Conservation (phyloP, 2,329 filamentous ascomycete genomes). For the Ophiocordyceps australis region DNA sequence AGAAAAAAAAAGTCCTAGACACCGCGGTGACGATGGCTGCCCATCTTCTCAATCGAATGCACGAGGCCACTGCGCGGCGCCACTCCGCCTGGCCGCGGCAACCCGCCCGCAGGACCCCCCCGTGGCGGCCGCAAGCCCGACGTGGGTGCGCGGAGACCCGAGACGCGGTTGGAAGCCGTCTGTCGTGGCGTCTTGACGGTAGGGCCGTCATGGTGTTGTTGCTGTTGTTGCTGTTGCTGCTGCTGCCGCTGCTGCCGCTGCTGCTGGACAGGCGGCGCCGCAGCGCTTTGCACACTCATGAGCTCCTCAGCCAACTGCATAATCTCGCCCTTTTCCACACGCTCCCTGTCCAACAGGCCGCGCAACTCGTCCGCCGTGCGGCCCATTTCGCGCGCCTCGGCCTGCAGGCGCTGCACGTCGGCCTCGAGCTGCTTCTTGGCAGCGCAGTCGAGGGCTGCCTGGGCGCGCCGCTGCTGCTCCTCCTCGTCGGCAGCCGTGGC, state of each 20-base stretch:
- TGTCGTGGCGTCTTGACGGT: slow-evolving; percentile 20
- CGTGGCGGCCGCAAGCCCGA: slow-evolving; percentile 22
- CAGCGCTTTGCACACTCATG: slow-evolving; percentile 47
- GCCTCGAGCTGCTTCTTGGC: slow-evolving; percentile 54
- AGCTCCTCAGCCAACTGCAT: slow-evolving; percentile 72
- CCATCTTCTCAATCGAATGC: slow-evolving; percentile 80
- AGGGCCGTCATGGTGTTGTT: slow-evolving; percentile 5
- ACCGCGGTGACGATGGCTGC: slow-evolving; percentile 29
- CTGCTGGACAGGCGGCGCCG: slow-evolving; percentile 7
- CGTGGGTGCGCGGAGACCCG: slow-evolving; percentile 43
- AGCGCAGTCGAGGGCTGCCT: slow-evolving; percentile 46
- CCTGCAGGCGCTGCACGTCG: slow-evolving; percentile 55
- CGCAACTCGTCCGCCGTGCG: slow-evolving; percentile 50
- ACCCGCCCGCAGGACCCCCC: slow-evolving; percentile 23
- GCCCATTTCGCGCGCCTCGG: slow-evolving; percentile 52
- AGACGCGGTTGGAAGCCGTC: slow-evolving; percentile 34
- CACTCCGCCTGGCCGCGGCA: slow-evolving; percentile 29
- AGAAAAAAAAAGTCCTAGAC: too few relatives aligned
- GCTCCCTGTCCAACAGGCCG: slow-evolving; percentile 50
- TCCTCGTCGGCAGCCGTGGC: slow-evolving; percentile 22
- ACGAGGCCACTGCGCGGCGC: slow-evolving; percentile 49
- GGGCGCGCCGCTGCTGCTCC: slow-evolving; percentile 30
- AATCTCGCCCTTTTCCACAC: slow-evolving; percentile 69
- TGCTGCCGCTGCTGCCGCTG: slow-evolving; percentile 3
- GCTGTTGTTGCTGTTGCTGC: slow-evolving; percentile 5